These are phyloP conservation scores for Cryphonectria radicalis DNA, from an alignment of 2,329 filamentous ascomycete genomes.

Conservation along the genomic window DNA sequence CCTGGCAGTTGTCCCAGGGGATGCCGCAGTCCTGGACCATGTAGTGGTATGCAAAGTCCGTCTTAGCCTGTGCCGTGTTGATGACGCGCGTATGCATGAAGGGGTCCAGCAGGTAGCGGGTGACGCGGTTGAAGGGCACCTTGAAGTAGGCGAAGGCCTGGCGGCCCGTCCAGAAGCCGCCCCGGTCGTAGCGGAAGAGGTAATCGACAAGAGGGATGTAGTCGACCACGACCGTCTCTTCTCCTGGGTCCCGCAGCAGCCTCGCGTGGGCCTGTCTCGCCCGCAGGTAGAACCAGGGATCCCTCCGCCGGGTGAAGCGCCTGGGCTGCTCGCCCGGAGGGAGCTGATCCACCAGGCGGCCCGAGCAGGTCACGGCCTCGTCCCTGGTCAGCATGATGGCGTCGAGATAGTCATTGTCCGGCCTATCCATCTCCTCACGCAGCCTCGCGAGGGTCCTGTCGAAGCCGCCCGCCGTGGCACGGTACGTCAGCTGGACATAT, in stretches of 20 bases:
- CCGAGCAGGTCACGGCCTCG: slow-evolving; percentile 63
- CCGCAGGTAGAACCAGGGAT: slow-evolving; percentile 78
- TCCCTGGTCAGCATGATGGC: slow-evolving; percentile 65
- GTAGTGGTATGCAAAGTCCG: slow-evolving; percentile 52
- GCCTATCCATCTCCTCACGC: slow-evolving; percentile 38
- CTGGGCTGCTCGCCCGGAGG: slow-evolving; percentile 41
- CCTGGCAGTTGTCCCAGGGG: slow-evolving; percentile 46
- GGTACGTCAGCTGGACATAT: slow-evolving; percentile 62
- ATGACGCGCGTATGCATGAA: slow-evolving; percentile 68
- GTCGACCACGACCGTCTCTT: slow-evolving; percentile 28
- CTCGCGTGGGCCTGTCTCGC: slow-evolving; percentile 50
- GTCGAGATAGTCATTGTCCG: slow-evolving; percentile 66
- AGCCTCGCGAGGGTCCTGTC: slow-evolving; percentile 49
- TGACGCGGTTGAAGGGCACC: slow-evolving; percentile 67
- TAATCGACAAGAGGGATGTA: slow-evolving; percentile 68
- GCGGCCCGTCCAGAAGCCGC: slow-evolving; percentile 69
- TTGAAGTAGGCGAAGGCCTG: slow-evolving; percentile 68
- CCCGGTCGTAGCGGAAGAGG: slow-evolving; percentile 72
- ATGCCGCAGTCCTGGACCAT: slow-evolving; percentile 68
- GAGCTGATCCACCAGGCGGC: slow-evolving; percentile 56
- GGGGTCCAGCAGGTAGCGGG: slow-evolving; percentile 63
- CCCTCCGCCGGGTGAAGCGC: slow-evolving; percentile 60
- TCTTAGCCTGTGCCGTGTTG: slow-evolving; percentile 28
- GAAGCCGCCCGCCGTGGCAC: slow-evolving; percentile 47
- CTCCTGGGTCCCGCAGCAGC: slow-evolving; percentile 25